phyloP scores from a whole-genome alignment of 2,329 filamentous ascomycete species.

The Myriosclerotinia curreyana region DNA sequence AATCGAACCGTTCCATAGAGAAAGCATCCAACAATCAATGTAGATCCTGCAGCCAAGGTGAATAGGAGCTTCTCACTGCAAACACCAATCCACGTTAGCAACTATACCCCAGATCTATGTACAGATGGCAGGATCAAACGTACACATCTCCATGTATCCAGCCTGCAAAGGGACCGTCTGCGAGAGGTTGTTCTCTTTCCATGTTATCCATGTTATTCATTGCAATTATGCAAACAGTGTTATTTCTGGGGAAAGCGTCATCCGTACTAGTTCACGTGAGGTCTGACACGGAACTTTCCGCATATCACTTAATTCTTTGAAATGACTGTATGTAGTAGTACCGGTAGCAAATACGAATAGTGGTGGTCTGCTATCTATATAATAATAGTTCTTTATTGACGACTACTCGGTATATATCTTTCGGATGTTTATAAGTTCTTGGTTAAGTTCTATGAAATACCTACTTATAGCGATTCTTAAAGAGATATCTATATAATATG shows the following conservation, averaged over 20 bases:
- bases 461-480: too few relatives aligned
- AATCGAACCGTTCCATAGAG: constrained; percentile 31
- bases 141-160: constrained; percentile 32
- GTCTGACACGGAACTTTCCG: constrained; percentile 1
- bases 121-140: constrained; percentile 15
- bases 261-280: not conserved
- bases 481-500: too few relatives aligned
- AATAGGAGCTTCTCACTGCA: constrained; percentile 31
- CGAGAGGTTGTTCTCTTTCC: constrained; percentile 6
- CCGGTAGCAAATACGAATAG: too few relatives aligned
- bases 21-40: constrained; percentile 28
- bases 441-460: too few relatives aligned
- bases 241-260: constrained; percentile 16
- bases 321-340: too few relatives aligned
- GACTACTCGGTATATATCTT: too few relatives aligned
- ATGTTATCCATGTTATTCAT: not conserved
- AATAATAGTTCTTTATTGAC: too few relatives aligned
- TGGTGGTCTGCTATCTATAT: too few relatives aligned
- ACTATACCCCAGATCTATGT: not conserved
- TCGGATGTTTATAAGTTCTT: too few relatives aligned
- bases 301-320: too few relatives aligned
- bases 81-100: constrained; percentile 18
- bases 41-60: constrained; percentile 26
- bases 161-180: constrained; percentile 24
- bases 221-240: not conserved